These are phyloP conservation scores for Xerocomus subilludens DNA, from an alignment of 1,284 basidiomycete genomes.

Conservation along the genomic window DNA sequence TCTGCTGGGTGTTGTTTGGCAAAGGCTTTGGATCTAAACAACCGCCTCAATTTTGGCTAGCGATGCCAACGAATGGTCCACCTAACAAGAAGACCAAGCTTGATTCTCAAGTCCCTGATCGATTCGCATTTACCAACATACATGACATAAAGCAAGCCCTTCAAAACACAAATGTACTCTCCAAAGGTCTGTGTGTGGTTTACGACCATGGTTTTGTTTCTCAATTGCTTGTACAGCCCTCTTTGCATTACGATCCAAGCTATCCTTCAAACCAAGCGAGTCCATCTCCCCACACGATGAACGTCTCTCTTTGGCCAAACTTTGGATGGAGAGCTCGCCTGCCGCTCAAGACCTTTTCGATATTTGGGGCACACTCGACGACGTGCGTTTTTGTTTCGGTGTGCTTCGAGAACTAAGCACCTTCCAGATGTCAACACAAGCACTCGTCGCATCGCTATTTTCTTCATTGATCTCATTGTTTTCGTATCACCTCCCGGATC, in stretches of 20 bases:
- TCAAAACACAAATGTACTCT: slow-evolving; percentile 40
- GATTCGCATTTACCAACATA: slow-evolving; percentile 36
- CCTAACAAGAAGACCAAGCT: slow-evolving; percentile 35
- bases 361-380: slow-evolving; percentile 66
- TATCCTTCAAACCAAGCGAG: slow-evolving; percentile 47
- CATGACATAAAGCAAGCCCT: slow-evolving; percentile 46
- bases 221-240: slow-evolving; percentile 54
- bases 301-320: slow-evolving; percentile 66
- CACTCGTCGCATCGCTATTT: slow-evolving; percentile 64
- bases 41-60: slow-evolving; percentile 16
- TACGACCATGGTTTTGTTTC: not conserved
- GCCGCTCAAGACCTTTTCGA: slow-evolving; percentile 71
- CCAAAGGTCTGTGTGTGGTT: slow-evolving; percentile 41
- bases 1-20: slow-evolving; percentile 44
- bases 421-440: slow-evolving; percentile 56
- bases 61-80: slow-evolving; percentile 33
- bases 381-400: slow-evolving; percentile 55
- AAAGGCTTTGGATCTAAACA: slow-evolving; percentile 49
- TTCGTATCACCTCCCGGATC: slow-evolving; percentile 73
- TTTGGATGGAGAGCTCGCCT: slow-evolving; percentile 69
- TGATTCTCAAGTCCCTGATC: slow-evolving; percentile 2
- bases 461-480: slow-evolving; percentile 68
- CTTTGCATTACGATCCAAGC: slow-evolving; percentile 55
- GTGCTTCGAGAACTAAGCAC: slow-evolving; percentile 24
- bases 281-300: slow-evolving; percentile 61